Evolutionary conservation across 129 eudicot genomes (phyloP), one percentile per base, ranked within the genome.

Genomic region (Flaveria robusta): DNA sequence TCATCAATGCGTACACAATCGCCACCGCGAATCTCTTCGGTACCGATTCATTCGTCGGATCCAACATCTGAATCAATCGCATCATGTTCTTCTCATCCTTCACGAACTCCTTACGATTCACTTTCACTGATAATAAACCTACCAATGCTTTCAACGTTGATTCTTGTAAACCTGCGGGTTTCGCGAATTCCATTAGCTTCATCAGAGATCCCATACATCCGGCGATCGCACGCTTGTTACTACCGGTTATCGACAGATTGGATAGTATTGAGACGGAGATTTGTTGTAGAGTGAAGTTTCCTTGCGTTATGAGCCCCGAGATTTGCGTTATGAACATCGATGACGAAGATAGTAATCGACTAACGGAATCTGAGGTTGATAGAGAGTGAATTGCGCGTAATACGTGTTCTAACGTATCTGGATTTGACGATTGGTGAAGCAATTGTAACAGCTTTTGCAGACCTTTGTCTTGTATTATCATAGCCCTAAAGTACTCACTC

Each of bases 21-120:
- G 96, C 88, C 67, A 92, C 92, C 8, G 97, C 92, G 62, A 80
- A 80, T 73, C 84, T 86, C 83, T 92, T 92, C 3, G 89, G 86
- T 29, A 92, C 91, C 24, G 81, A 70, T 56, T 92, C 97, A 18
- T 85, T 85, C 67, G 68, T 75, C 31, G 90, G 96, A 86, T 89
- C 96, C 85, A 92, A 59, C 97, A 89, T 89, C 55, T 89, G 88
- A 9, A 82, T 84, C 72, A 92, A 51, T 81, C 96, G 74, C 89
- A 81, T 86, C 81, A 92, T 73, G 66, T 85, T 87, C 85, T 89
- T 92, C 74, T 92, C 97, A 62, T 89, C 97, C 87, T 85, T 92
- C 34, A 81, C 93, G 50, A 92, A 84, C n/a, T 89, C 91, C 74
- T 92, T 92, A 71, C 96, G 51, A 80, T 87, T 92, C 2, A 84